Conservation (phyloP, 1,284 basidiomycete genomes). For the Trichosporon sp. region DNA sequence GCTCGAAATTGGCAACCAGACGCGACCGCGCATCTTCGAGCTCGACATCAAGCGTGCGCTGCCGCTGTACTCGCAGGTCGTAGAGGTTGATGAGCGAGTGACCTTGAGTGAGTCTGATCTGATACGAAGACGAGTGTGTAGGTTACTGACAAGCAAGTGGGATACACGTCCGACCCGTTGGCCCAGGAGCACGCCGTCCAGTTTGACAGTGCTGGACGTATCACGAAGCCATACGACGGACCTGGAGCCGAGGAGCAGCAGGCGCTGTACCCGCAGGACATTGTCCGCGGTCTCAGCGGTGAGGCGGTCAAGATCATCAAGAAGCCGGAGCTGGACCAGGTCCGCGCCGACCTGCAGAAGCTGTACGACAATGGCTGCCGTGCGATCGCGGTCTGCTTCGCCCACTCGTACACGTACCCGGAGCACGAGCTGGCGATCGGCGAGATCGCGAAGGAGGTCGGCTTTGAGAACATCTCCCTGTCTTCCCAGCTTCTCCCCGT, state of each 20-base stretch:
- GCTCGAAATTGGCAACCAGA: slow-evolving; percentile 50
- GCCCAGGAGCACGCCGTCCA: slow-evolving; percentile 66
- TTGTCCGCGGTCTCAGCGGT: slow-evolving; percentile 78
- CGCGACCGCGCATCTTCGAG: slow-evolving; percentile 41
- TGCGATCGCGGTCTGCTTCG: slow-evolving; percentile 75
- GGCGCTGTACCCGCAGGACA: slow-evolving; percentile 27
- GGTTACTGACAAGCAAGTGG: slow-evolving; percentile 49
- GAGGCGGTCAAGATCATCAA: slow-evolving; percentile 75
- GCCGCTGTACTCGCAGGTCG: slow-evolving; percentile 50
- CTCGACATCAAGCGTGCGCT: slow-evolving; percentile 44
- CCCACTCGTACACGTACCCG: slow-evolving; percentile 68
- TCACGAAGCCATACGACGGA: slow-evolving; percentile 64
- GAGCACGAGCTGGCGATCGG: slow-evolving; percentile 64
- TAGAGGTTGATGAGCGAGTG: slow-evolving; percentile 54
- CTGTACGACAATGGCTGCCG: slow-evolving; percentile 73
- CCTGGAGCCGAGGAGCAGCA: slow-evolving; percentile 17
- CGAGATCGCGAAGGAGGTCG: slow-evolving; percentile 65
- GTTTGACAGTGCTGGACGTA: slow-evolving; percentile 62
- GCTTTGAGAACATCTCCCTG: slow-evolving; percentile 80
- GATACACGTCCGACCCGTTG: slow-evolving; percentile 82
- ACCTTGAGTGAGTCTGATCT: slow-evolving; percentile 59
- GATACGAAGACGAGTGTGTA: background rate
- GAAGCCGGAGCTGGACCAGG: slow-evolving; percentile 22
- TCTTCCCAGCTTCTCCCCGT: slow-evolving; percentile 84
- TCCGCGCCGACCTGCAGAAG: slow-evolving; percentile 57